Base-by-base conservation (phyloP, 2,329 filamentous ascomycete species). In the Fusarium chaquense region DNA sequence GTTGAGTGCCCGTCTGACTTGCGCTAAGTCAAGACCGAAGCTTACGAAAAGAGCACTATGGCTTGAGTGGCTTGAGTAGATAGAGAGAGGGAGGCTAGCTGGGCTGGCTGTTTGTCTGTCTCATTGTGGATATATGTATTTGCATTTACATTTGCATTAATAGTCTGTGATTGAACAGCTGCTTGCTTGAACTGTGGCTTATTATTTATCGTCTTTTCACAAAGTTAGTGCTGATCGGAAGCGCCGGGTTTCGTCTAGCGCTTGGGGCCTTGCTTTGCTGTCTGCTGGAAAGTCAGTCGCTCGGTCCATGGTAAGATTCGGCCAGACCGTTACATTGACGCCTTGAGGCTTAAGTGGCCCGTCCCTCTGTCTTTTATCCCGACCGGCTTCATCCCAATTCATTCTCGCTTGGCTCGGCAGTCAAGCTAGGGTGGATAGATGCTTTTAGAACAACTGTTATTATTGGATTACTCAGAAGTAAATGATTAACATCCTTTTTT, bases 311-410 rank as follows among this genome's bases (percentile, higher is more conserved):
- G 51, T 30, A 35, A 52, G 45, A 47, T 38, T 60, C 62, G 63
- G 63, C 13, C 56, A 54, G 47, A 60, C 63, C 62, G 63, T 66
- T 62, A 44, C 61, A 66, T 66, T 41, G 49, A 56, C 38, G 47
- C 54, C 36, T 46, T 44, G 55, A 66, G 47, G 63, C 54, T 66
- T 53, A 36, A 65, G 45, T 59, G 61, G 62, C 40, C 62, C 44
- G 26, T 33, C 16, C 52, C 36, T 36, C 15, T 43, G 32, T 26
- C 30, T 55, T 44, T 44, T 44, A 26, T 61, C 32, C 18, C 22
- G 32, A 28, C 36, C 44, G 24, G 51, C 43, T 58, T 58, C 52
- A 13, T 65, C 53, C 61, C 62, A 62, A 52, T 33, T 53, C 26
- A 33, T 20, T n/a, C 5, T 28, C 18, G 43, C 28, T 58, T 41